Base-by-base conservation (phyloP, 352 stramenopile species). In the Globisporangium camurandrum region DNA sequence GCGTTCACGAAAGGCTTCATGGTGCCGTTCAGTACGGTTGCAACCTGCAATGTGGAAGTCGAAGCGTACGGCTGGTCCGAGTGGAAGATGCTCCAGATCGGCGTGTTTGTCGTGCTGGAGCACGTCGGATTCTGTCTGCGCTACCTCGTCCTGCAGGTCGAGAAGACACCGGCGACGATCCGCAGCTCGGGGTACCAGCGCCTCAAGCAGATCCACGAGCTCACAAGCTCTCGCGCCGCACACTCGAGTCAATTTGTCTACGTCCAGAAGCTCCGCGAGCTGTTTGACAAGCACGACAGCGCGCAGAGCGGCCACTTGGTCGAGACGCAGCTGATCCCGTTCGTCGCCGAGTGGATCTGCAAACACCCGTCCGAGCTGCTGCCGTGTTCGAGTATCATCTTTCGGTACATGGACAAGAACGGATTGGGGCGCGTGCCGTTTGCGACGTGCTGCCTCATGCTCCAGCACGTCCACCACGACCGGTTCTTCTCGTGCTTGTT, bases 391-490 rank as follows among this genome's bases (percentile, higher is more conserved):
- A 71, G 79, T 24, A 79, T 88, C 28, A 88, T 93, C 31, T 91
- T 91, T 65, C 73, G 82, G 2, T 93, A 93, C 57, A 91, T 93
- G 83, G 83, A 93, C 64, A 93, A 93, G 57, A 88, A 82, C 53
- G 67, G 76, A 16, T 46, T 93, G 20, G 83, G 83, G 36, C 74
- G 78, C 20, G 75, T 93, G 33, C 79, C 77, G 3, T 93, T 93
- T 37, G 73, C 83, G 30, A 91, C 83, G 20, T 90, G 78, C 52
- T 93, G 79, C 44, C 66, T 93, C 22, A 89, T 93, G 73, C 79
- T 93, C 41, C 79, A 91, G 56, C 83, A 93, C 48, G 83, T 91
- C 39, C 86, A 93, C 59, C 83, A 91, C 54, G 83, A 93, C 51
- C 83, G 83, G 2, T 93, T 93, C 61, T 89, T 93, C 56, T 91